A percentile compares a stretch with the other conserved stretches of the same genome.
Conservation (phyloP, 257 asterid genomes). For the Solanum tacnaense region DNA sequence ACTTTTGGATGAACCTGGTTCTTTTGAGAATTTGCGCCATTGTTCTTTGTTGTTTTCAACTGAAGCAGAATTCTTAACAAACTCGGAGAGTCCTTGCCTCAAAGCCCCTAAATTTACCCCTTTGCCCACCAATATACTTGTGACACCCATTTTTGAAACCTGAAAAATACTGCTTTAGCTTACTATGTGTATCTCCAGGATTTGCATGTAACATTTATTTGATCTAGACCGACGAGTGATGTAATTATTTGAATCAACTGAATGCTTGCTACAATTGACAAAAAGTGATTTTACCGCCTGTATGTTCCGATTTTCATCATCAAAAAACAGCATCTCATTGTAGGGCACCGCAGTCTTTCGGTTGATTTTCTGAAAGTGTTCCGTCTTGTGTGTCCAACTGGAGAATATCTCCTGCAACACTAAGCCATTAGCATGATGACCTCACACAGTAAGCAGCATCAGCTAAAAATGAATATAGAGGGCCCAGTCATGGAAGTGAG, state of each 20-base stretch:
- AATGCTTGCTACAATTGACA: not conserved
- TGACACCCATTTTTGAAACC: constrained; percentile 80
- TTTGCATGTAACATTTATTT: not conserved
- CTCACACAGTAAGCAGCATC: not conserved
- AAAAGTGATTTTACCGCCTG: constrained; percentile 39
- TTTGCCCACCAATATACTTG: constrained; percentile 54
- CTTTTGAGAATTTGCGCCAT: constrained; percentile 18
- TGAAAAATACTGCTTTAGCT: constrained; percentile 1
- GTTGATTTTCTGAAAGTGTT: constrained; percentile 63
- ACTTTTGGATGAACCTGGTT: constrained; percentile 22
- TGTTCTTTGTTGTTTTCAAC: constrained; percentile 32
- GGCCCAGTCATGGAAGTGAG: not conserved
- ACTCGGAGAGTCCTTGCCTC: constrained; percentile 55
- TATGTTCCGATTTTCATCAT: constrained; percentile 79
- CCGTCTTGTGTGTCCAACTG: constrained; percentile 84
- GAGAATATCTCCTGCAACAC: constrained; percentile 73
- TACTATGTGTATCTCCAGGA: not conserved
- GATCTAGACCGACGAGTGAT: not conserved
- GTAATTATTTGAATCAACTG: not conserved
- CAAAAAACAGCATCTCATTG: constrained; percentile 78
- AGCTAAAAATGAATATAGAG: not conserved
- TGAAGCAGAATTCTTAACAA: constrained; percentile 30
- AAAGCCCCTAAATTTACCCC: constrained; percentile 64
- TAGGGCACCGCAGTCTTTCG: constrained; percentile 54
- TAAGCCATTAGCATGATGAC: constrained; percentile 5